Base-by-base conservation (phyloP, 345 rosid genomes). In the Brassica cretica region DNA sequence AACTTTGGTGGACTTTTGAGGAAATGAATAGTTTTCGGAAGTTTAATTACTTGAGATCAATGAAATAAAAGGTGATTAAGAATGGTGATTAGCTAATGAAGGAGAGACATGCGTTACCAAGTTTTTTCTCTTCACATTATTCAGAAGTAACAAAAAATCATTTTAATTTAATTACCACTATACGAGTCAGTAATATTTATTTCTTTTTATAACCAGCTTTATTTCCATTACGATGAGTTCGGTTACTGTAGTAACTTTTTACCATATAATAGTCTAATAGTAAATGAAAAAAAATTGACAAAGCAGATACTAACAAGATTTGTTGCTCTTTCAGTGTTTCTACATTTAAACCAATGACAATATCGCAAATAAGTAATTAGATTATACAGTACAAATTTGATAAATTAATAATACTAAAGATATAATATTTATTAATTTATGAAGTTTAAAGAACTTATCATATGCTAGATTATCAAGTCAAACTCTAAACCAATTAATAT, bases 81-180 rank as follows among this genome's bases (percentile, higher is more conserved):
- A 41, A 33, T 44, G 75, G 78, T 61, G 64, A 59, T 78, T 59
- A 72, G 64, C 33, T 44, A 30, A 44, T 72, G 15, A 72, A 44
- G 69, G 56, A 59, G 73, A 65, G 10, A 72, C 33, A 78, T 46
- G 81, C 77, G 69, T 32, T 12, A 39, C 77, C 81, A 60, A 19
- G 53, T 55, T 78, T 66, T 63, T 70, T 56, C 8, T 49, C 5
- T 11, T 37, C 2, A 56, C 46, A 12, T 15, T 29, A 67, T 56
- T 66, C 65, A 46, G 2, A 35, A 56, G 27, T 66, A 7, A 66
- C 2, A 11, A 10, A 66, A 19, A 21, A 11, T 5, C 6, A 10
- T 16, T 33, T 33, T 15, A 15, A 32, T 64, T 64, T 27, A 61
- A 62, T 29, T 27, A 27, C 66, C 37, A 29, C 66, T 3, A 0